Evolutionary conservation across 441 rosid genomes (phyloP).

Genomic region (Bocquillonia castaneifolia): DNA sequence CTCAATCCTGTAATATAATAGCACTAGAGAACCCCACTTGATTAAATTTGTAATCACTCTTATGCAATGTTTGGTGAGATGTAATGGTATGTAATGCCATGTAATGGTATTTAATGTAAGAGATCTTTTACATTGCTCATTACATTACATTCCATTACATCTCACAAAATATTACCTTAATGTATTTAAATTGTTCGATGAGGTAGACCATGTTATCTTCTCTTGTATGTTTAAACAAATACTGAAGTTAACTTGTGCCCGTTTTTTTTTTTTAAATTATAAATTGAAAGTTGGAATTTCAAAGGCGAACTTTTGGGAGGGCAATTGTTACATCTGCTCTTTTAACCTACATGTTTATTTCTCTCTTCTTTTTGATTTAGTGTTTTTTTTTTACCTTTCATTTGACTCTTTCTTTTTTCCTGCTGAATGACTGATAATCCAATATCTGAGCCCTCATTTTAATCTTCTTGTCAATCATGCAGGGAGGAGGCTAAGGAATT

Average conservation of each 20-base stretch:
- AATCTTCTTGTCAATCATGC: constrained; percentile 11
- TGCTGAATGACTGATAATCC: neutral
- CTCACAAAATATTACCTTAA: too few relatives aligned
- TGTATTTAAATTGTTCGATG: too few relatives aligned
- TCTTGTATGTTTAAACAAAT: neutral
- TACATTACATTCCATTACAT: too few relatives aligned
- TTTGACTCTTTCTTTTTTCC: neutral
- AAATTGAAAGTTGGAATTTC: neutral
- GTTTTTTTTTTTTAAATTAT: neutral
- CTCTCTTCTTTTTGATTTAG: neutral
- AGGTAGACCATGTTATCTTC: neutral
- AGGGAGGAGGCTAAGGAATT: constrained; percentile 75
- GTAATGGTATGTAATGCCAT: too few relatives aligned
- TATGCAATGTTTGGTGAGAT: too few relatives aligned
- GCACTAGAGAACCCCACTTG: too few relatives aligned
- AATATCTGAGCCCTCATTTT: neutral
- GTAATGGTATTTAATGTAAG: too few relatives aligned
- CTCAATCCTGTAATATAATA: neutral
- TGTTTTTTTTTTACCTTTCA: neutral
- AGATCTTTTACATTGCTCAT: too few relatives aligned
- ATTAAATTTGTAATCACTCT: neutral
- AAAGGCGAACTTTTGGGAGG: neutral
- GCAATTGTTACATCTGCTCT: neutral
- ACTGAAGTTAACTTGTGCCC: neutral
- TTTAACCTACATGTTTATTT: neutral